Percentiles rank a stretch among this genome's conserved stretches.
phyloP scores from a whole-genome alignment of 768 basidiomycete genomes.

The Bullera alba region DNA sequence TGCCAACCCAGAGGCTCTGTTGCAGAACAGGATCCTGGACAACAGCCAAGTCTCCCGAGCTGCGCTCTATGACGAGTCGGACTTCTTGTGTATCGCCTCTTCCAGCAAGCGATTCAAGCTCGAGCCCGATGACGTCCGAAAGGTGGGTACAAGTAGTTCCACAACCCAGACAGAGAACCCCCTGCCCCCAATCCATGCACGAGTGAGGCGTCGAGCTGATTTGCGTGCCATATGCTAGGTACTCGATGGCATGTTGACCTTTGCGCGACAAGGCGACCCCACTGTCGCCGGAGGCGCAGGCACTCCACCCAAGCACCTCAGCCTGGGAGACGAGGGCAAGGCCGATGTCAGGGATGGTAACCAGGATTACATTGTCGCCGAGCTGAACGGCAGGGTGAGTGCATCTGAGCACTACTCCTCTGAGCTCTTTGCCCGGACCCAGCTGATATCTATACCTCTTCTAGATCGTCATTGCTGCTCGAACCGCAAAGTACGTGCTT shows the following conservation, averaged over 20 bases:
- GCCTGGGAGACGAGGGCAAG: constrained; percentile 19
- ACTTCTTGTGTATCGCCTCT: constrained; percentile 21
- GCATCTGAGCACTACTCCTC: too few species aligned
- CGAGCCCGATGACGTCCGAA: constrained; percentile 21
- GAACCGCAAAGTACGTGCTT: constrained; percentile 19
- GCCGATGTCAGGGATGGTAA: constrained; percentile 18
- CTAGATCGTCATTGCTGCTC: constrained; percentile 24
- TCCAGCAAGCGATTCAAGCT: constrained; percentile 17
- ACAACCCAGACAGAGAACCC: not conserved
- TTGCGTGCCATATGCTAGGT: constrained; percentile 16
- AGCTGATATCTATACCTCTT: too few species aligned
- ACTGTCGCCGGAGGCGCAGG: constrained; percentile 23
- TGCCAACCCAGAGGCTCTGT: constrained; percentile 18
- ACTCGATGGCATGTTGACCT: constrained; percentile 26
- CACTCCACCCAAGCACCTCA: constrained; percentile 16
- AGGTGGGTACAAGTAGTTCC: constrained; percentile 10
- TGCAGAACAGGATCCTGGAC: constrained; percentile 21
- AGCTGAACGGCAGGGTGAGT: constrained; percentile 26
- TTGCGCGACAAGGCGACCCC: constrained; percentile 19
- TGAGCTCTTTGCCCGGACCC: not conserved
- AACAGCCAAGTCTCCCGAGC: constrained; percentile 17
- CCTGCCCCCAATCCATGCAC: too few species aligned
- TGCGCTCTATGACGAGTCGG: constrained; percentile 17
- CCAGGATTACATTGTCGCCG: constrained; percentile 17
- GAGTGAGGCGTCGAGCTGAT: constrained; percentile 5